phyloP scores from a whole-genome alignment of 2,329 filamentous ascomycete genomes.

The Claviceps pusilla region DNA sequence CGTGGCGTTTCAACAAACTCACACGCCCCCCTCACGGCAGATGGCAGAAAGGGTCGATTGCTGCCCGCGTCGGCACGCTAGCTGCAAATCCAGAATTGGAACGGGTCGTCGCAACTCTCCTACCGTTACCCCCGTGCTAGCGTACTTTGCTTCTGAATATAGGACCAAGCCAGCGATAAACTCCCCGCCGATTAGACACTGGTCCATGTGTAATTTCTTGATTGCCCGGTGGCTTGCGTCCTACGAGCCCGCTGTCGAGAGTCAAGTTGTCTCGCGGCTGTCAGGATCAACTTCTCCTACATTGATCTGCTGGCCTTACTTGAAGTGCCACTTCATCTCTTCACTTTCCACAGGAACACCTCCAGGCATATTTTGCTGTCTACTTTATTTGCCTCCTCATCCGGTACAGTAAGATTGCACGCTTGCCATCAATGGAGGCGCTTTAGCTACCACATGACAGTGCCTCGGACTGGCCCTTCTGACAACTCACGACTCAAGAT shows the following conservation, averaged over 20 bases:
- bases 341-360: neutral
- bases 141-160: slow-evolving; percentile 3
- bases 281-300: neutral
- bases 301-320: neutral
- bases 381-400: neutral
- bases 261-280: slow-evolving; percentile 1
- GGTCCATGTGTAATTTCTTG: neutral
- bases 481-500: neutral
- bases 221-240: neutral
- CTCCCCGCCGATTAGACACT: slow-evolving; percentile 4
- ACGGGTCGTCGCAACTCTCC: slow-evolving; percentile 2
- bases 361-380: neutral
- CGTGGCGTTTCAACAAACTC: slow-evolving; percentile 3
- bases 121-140: slow-evolving; percentile 2
- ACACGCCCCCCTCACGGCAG: neutral
- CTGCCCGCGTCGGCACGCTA: neutral
- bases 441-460: neutral
- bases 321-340: neutral
- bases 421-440: neutral
- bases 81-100: slow-evolving; percentile 5
- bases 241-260: neutral
- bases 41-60: neutral
- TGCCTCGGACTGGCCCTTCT: neutral
- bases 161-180: slow-evolving; percentile 3
- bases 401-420: neutral